A percentile compares a stretch with the other conserved stretches of the same genome.
These are phyloP conservation scores for Solanum clarkiae DNA, from an alignment of 257 asterid species.

Conservation along the genomic window DNA sequence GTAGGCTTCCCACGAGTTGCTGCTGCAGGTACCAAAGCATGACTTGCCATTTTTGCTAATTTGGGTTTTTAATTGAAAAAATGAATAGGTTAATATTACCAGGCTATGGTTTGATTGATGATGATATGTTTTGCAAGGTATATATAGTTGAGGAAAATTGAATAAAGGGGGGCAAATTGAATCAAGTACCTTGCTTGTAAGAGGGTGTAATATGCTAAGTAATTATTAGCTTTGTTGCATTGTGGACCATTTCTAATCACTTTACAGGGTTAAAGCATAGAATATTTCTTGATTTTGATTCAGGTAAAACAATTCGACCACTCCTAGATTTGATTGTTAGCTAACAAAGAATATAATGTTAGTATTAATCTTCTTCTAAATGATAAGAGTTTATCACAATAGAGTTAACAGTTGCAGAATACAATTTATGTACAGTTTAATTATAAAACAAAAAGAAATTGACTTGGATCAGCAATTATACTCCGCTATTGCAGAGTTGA, in stretches of 20 bases:
- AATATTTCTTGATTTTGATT: background rate
- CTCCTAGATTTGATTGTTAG: background rate
- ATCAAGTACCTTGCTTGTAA: slow-evolving; percentile 79
- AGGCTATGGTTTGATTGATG: background rate
- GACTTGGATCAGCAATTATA: background rate
- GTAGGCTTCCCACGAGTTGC: slow-evolving; percentile 8
- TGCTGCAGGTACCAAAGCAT: slow-evolving; percentile 15
- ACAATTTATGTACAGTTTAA: background rate
- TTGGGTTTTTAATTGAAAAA: background rate
- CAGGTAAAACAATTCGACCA: background rate
- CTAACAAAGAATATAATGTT: background rate
- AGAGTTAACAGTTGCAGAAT: background rate
- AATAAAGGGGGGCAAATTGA: slow-evolving; percentile 19
- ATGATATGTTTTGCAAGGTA: slow-evolving; percentile 2
- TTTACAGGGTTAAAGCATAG: background rate
- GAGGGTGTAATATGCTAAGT: slow-evolving; percentile 26
- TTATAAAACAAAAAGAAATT: background rate
- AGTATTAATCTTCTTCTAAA: background rate
- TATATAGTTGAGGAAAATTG: slow-evolving; percentile 33
- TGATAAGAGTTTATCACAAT: background rate
- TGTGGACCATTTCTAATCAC: slow-evolving; percentile 15
- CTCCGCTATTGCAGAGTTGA: background rate
- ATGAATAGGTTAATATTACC: background rate
- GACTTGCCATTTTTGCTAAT: background rate
- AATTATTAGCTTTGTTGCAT: background rate